phyloP scores from a whole-genome alignment of 148 eudicot genomes.

The Chenopodium suecicum region DNA sequence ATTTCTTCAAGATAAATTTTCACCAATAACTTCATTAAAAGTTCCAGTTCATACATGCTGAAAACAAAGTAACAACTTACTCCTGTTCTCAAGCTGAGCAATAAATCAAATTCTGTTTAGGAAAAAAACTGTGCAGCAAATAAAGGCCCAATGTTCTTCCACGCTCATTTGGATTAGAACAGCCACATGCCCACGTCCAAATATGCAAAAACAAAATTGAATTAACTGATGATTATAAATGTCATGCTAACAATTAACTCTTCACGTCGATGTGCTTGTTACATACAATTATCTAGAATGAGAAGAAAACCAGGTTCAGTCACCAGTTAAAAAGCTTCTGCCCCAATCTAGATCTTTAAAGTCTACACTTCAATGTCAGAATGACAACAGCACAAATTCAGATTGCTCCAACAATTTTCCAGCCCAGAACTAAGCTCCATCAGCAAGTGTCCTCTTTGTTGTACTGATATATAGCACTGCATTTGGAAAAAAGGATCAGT shows the following conservation, averaged over 20 bases:
- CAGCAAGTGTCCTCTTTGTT: constrained; percentile 75
- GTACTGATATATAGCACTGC: constrained; percentile 97
- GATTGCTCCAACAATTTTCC: neutral
- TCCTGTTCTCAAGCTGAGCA: neutral
- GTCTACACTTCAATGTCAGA: neutral
- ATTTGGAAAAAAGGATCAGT: constrained; percentile 12
- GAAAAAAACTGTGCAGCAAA: neutral
- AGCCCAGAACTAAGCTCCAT: constrained; percentile 55
- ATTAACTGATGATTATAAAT: neutral
- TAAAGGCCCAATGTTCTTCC: neutral
- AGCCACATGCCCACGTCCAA: neutral
- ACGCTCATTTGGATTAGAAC: neutral
- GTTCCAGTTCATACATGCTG: neutral
- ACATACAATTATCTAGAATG: constrained; percentile 14
- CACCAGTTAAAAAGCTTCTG: constrained; percentile 8
- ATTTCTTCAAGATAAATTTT: too few species aligned
- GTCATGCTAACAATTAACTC: constrained; percentile 6
- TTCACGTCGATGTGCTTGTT: constrained; percentile 6
- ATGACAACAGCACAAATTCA: neutral
- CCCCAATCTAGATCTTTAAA: neutral
- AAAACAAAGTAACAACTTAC: neutral
- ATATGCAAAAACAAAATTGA: neutral
- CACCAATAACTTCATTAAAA: too few species aligned
- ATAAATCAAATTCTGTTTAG: neutral
- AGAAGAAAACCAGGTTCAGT: neutral